These are phyloP conservation scores for Sclerotinia glacialis DNA, from an alignment of 2,329 filamentous ascomycete genomes.

Conservation along the genomic window DNA sequence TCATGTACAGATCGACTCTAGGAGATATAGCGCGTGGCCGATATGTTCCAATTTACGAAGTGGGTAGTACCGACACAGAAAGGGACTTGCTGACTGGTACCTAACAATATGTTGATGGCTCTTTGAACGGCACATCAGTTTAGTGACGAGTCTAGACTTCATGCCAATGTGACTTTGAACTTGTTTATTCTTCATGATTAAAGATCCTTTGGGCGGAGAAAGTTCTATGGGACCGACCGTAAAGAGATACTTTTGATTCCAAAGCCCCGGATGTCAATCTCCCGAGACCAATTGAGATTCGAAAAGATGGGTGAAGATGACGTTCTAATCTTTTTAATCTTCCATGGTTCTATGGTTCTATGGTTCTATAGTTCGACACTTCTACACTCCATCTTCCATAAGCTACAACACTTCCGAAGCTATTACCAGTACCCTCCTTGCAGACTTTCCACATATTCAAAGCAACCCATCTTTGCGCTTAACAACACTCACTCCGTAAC, in stretches of 20 bases:
- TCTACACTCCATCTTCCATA: too few species aligned
- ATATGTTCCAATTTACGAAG: background rate
- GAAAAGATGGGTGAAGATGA: too few species aligned
- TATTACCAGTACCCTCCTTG: too few species aligned
- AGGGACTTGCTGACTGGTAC: background rate
- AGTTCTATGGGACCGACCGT: background rate
- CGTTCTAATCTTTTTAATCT: too few species aligned
- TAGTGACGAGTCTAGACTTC: background rate
- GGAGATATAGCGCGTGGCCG: background rate
- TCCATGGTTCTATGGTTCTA: too few species aligned
- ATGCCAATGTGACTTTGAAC: background rate
- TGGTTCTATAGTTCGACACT: too few species aligned
- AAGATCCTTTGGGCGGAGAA: background rate
- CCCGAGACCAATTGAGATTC: background rate
- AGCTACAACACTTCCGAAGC: too few species aligned
- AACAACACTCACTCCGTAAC: too few species aligned
- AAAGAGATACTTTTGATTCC: background rate
- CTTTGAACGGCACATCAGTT: background rate
- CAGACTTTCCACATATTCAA: too few species aligned
- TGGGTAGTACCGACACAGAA: background rate
- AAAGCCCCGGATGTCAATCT: background rate
- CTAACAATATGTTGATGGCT: background rate
- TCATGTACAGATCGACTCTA: constrained; percentile 3
- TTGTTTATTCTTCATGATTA: background rate
- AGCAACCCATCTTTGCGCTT: too few species aligned